A percentile compares a stretch with the other conserved stretches of the same genome.
These are phyloP conservation scores for Penicillium daleae DNA, from an alignment of 495 filamentous ascomycete species.

Conservation along the genomic window DNA sequence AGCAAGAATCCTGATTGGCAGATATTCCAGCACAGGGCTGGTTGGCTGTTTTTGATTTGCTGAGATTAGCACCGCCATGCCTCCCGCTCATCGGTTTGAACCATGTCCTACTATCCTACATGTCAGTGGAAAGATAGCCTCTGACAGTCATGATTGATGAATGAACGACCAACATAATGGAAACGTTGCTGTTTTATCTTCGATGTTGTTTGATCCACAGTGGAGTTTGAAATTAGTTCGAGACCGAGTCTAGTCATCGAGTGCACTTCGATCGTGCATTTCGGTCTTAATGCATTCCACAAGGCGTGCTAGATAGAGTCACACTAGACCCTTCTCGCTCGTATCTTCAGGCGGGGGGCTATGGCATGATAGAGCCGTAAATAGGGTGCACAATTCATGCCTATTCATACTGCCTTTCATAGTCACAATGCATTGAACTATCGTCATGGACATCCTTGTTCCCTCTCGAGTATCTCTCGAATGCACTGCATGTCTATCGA, in stretches of 20 bases:
- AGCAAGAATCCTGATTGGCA: slow-evolving; percentile 25
- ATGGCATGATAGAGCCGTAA: too few species aligned
- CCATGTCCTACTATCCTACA: neutral
- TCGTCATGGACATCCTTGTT: too few species aligned
- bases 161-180: slow-evolving; percentile 11
- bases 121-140: neutral
- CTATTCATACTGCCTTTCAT: too few species aligned
- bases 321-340: neutral
- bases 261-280: neutral
- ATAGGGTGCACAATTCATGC: neutral
- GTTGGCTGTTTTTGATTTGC: neutral
- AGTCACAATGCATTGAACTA: neutral
- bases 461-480: too few species aligned
- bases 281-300: too few species aligned
- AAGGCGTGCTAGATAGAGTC: neutral
- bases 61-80: neutral
- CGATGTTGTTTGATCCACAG: slow-evolving; percentile 2
- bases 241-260: neutral
- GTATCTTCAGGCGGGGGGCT: too few species aligned
- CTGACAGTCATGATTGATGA: slow-evolving; percentile 19
- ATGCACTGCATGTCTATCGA: too few species aligned
- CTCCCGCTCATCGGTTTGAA: slow-evolving; percentile 10
- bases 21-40: neutral
- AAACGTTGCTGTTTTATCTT: neutral
- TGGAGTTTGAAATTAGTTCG: neutral